Evolutionary conservation across 805 yeast genomes (phyloP).

Genomic region (Ogataea kodamae): DNA sequence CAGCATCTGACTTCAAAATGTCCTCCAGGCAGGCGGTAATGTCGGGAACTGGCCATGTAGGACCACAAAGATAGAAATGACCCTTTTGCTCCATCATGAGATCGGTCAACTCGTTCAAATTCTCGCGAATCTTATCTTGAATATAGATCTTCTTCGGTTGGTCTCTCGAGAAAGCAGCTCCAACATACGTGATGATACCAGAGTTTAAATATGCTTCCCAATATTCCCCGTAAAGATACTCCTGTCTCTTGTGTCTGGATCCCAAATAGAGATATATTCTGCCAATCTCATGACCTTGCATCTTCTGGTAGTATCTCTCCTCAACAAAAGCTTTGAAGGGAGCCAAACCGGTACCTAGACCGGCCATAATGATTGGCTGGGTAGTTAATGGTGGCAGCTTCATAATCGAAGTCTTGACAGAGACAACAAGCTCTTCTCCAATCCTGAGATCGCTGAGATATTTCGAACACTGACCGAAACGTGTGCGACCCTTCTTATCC

Average conservation of each 20-base stretch:
- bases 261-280: slow-evolving; percentile 85
- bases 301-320: slow-evolving; percentile 89
- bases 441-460: slow-evolving; percentile 73
- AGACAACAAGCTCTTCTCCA: slow-evolving; percentile 86
- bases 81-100: slow-evolving; percentile 80
- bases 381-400: slow-evolving; percentile 83
- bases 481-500: slow-evolving; percentile 76
- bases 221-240: slow-evolving; percentile 91
- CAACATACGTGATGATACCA: slow-evolving; percentile 87
- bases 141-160: slow-evolving; percentile 93
- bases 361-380: slow-evolving; percentile 94
- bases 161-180: slow-evolving; percentile 98
- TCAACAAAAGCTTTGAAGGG: slow-evolving; percentile 97
- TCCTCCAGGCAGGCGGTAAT: slow-evolving; percentile 87
- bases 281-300: slow-evolving; percentile 87
- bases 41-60: slow-evolving; percentile 99
- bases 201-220: slow-evolving; percentile 97
- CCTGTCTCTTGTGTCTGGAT: slow-evolving; percentile 93
- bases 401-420: slow-evolving; percentile 97
- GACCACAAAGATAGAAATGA: slow-evolving; percentile 94
- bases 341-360: slow-evolving; percentile 96
- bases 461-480: slow-evolving; percentile 94
- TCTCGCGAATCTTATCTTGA: slow-evolving; percentile 87
- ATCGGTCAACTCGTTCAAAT: slow-evolving; percentile 65
- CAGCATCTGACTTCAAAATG: slow-evolving; percentile 70